These are phyloP conservation scores for Cicer bijugum DNA, from an alignment of 306 rosid species.

Conservation along the genomic window DNA sequence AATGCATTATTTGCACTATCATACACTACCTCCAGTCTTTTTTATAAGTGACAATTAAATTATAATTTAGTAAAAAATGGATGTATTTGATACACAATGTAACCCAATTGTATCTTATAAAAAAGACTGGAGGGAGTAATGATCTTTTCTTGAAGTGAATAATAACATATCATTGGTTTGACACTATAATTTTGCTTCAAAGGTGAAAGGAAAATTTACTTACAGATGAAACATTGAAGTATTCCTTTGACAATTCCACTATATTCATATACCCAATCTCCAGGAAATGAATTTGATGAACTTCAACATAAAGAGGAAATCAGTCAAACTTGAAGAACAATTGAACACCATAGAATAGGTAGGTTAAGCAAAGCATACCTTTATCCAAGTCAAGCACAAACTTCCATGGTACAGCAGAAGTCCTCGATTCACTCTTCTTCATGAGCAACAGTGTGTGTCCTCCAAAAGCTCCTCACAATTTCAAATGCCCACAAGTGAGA, in stretches of 20 bases:
- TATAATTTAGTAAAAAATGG: no score
- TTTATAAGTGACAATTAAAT: no score
- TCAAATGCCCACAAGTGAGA: conserved; percentile 38
- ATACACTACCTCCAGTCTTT: no score
- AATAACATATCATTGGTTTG: not conserved
- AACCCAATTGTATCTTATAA: no score
- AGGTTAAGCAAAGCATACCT: conserved; percentile 57
- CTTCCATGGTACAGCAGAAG: conserved; percentile 49
- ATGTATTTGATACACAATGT: no score
- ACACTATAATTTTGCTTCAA: not conserved
- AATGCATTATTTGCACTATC: conserved; percentile 10
- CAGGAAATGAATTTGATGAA: conserved; percentile 17
- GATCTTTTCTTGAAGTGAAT: not conserved
- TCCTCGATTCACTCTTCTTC: conserved; percentile 51
- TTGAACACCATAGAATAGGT: not conserved
- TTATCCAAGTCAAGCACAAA: conserved; percentile 56
- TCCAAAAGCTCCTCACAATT: conserved; percentile 33
- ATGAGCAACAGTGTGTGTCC: conserved; percentile 46
- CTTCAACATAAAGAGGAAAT: conserved; percentile 27
- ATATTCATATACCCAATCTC: conserved; percentile 3
- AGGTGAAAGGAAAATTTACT: not conserved
- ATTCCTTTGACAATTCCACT: conserved; percentile 7
- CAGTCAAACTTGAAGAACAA: conserved; percentile 18
- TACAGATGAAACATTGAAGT: conserved; percentile 6
- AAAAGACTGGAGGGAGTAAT: no score